Conservation (phyloP, 768 basidiomycete genomes). For the Gloeostereum incarnatum region DNA sequence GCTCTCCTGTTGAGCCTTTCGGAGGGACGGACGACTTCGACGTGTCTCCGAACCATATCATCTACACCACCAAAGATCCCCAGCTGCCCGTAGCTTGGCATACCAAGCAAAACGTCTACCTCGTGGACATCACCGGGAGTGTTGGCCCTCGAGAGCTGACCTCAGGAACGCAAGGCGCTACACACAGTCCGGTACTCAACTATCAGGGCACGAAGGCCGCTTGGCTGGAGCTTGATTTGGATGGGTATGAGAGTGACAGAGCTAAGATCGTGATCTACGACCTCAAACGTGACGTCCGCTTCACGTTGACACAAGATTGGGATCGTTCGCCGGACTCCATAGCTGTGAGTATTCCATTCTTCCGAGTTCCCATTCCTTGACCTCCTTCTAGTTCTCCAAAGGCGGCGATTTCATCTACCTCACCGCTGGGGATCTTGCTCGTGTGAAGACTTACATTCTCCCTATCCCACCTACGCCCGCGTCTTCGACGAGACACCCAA, state of each 20-base stretch:
- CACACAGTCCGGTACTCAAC: slow-evolving; percentile 63
- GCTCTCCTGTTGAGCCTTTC: slow-evolving; percentile 76
- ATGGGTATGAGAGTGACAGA: slow-evolving; percentile 87
- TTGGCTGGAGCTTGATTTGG: slow-evolving; percentile 82
- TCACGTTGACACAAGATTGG: slow-evolving; percentile 75
- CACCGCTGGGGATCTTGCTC: slow-evolving; percentile 71
- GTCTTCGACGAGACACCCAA: slow-evolving; percentile 42
- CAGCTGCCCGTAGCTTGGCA: slow-evolving; percentile 70
- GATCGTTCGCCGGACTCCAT: slow-evolving; percentile 67
- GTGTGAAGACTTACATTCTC: slow-evolving; percentile 63
- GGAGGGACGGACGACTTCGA: slow-evolving; percentile 81
- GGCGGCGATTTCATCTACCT: slow-evolving; percentile 64
- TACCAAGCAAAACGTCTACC: slow-evolving; percentile 83
- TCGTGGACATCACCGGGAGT: slow-evolving; percentile 47
- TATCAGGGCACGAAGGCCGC: slow-evolving; percentile 61
- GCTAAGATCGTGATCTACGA: slow-evolving; percentile 77
- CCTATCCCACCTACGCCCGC: slow-evolving; percentile 56
- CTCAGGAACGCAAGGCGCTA: slow-evolving; percentile 78
- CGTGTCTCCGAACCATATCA: slow-evolving; percentile 55
- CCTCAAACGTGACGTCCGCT: slow-evolving; percentile 53
- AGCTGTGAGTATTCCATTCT: slow-evolving; percentile 32
- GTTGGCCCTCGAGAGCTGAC: slow-evolving; percentile 60
- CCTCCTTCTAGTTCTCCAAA: slow-evolving; percentile 52
- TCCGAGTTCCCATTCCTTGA: neutral
- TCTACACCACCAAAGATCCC: slow-evolving; percentile 85